Evolutionary conservation across 768 basidiomycete genomes (phyloP).

Genomic region (Lanmaoa rubissima): DNA sequence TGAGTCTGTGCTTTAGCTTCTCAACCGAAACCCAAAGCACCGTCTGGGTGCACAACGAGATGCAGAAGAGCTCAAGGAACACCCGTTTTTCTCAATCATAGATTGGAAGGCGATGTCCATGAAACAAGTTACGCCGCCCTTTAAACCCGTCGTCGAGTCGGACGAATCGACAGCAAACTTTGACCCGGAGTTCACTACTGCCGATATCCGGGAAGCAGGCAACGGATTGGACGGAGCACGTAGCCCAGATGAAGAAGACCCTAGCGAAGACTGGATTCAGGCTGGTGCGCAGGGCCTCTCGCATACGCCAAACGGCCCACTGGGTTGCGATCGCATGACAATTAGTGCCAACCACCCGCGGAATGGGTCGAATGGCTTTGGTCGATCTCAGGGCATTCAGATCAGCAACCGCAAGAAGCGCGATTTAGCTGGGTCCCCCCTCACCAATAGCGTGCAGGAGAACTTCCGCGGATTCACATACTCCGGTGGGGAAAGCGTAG

Average conservation of each 20-base stretch:
- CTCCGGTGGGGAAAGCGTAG: conserved; percentile 69
- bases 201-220: conserved; percentile 78
- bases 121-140: conserved; percentile 94
- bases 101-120: conserved; percentile 87
- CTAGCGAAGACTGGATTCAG: conserved; percentile 57
- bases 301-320: conserved; percentile 75
- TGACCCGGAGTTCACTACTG: conserved; percentile 94
- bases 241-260: conserved; percentile 57
- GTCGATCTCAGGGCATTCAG: conserved; percentile 41
- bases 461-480: conserved; percentile 96
- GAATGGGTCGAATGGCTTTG: conserved; percentile 19
- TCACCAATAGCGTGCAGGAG: conserved; percentile 93
- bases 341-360: conserved; percentile 11
- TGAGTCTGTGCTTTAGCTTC: conserved; percentile 55
- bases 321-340: conserved; percentile 55
- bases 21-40: conserved; percentile 98
- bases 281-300: conserved; percentile 32
- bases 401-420: conserved; percentile 50
- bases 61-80: conserved; percentile 92
- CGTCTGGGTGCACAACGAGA: conserved; percentile 90
- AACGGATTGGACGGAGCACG: conserved; percentile 47
- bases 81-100: conserved; percentile 87
- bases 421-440: conserved; percentile 54
- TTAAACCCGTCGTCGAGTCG: conserved; percentile 96
- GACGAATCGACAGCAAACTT: conserved; percentile 99